Evolutionary conservation across 2,329 filamentous ascomycete genomes (phyloP), one percentile per base, ranked within the genome.

Genomic region (Verruconis gallopava): DNA sequence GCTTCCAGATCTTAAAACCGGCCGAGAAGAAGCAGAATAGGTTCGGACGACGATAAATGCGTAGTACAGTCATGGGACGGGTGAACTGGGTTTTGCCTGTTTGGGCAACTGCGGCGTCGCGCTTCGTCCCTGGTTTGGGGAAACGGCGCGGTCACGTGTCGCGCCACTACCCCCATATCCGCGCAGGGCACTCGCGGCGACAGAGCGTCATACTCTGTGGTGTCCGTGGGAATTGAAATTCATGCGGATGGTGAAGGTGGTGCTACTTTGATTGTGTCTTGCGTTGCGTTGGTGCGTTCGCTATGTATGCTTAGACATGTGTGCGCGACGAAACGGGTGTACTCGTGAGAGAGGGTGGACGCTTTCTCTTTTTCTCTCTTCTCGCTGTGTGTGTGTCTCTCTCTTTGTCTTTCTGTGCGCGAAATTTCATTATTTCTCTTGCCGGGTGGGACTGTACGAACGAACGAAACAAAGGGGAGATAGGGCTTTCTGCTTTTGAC

Each of bases 11-110:
- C 62, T 75, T 98, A 71, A 98, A 96, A 73, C 91, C 91, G 59
- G 91, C 91, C 66, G 91, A 98, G 77, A 98, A 98, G 81, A 98
- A 98, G 81, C 89, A 95, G 85, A 96, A 96, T 37, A 47, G 45
- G 44, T 47, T 47, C 45, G 45, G 45, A 25, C 45, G 45, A 30
- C 46, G 45, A 47, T 47, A 47, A 32, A 38, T 36, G 11, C 17
- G 33, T 15, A 11, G 33, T 15, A 11, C 6, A 18, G 9, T 36
- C 9, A 9, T 9, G 33, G 25, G 9, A 30, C n/a, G 25, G 25
- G 9, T 9, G 25, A 30, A 9, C 6, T 30, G 25, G 9, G 25
- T 30, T n/a, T 30, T 9, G n/a, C 25, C 25, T 30, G 25, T 9
- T 30, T 9, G 9, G 25, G 25, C n/a, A 30, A 9, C n/a, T 30